Conservation (phyloP, 805 yeast species). For the Suhomyces canberraensis region DNA sequence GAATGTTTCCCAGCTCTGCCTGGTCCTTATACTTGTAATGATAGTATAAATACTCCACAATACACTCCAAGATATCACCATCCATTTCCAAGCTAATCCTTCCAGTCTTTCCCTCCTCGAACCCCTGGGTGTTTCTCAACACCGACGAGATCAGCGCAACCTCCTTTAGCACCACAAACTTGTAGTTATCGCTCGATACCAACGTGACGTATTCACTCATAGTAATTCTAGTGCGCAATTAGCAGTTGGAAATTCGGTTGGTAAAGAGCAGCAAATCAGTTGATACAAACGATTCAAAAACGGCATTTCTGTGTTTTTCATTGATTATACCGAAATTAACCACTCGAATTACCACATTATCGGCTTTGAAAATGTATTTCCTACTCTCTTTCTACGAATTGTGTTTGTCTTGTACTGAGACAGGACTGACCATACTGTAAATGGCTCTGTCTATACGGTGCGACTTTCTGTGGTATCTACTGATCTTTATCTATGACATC, state of each 20-base stretch:
- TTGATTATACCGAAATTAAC: no score
- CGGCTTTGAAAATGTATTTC: no score
- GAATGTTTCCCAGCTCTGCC: slow-evolving; percentile 54
- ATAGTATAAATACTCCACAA: slow-evolving; percentile 82
- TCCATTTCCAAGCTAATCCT: slow-evolving; percentile 62
- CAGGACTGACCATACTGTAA: no score
- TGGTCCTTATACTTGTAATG: slow-evolving; percentile 61
- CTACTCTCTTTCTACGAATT: no score
- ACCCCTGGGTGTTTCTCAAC: slow-evolving; percentile 48
- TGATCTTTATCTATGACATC: no score
- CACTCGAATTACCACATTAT: no score
- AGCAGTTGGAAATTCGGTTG: neutral
- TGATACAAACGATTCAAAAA: no score
- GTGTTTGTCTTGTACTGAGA: no score
- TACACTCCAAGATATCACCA: slow-evolving; percentile 67
- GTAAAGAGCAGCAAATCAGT: no score
- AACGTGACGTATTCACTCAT: slow-evolving; percentile 50
- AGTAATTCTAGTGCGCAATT: neutral
- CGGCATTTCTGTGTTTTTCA: no score
- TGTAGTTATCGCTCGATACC: slow-evolving; percentile 69
- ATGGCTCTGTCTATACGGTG: no score
- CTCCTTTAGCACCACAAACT: slow-evolving; percentile 59
- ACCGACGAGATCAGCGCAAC: slow-evolving; percentile 73
- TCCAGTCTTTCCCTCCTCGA: slow-evolving; percentile 59
- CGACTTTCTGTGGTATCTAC: no score